These are phyloP conservation scores for Zygosaccharomyces pseudorouxii DNA, from an alignment of 805 yeast species.

Conservation along the genomic window DNA sequence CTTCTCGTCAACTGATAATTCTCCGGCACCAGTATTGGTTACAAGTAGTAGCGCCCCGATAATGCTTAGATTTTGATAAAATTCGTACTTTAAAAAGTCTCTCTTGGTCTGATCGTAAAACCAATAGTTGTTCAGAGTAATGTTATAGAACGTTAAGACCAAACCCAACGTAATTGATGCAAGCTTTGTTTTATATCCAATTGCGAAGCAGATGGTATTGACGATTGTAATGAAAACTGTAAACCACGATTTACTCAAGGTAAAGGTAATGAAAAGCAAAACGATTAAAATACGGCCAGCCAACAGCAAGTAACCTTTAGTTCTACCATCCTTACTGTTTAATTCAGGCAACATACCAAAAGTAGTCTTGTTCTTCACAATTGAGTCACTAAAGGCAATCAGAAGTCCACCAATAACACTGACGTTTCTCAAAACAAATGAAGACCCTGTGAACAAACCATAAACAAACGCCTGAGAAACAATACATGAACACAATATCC, in stretches of 20 bases:
- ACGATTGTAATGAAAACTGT: slow-evolving; percentile 59
- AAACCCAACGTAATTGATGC: slow-evolving; percentile 69
- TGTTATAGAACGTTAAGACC: slow-evolving; percentile 68
- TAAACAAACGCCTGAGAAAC: slow-evolving; percentile 80
- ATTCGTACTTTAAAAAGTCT: slow-evolving; percentile 87
- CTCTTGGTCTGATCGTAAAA: slow-evolving; percentile 61
- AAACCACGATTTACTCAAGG: slow-evolving; percentile 69
- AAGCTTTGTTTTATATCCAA: slow-evolving; percentile 90
- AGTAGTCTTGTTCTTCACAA: slow-evolving; percentile 67
- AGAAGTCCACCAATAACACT: slow-evolving; percentile 90
- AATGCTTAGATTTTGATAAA: slow-evolving; percentile 89
- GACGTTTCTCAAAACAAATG: slow-evolving; percentile 79
- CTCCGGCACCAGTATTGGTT: slow-evolving; percentile 96
- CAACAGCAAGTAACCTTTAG: slow-evolving; percentile 72
- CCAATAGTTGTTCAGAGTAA: slow-evolving; percentile 88
- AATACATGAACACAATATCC: slow-evolving; percentile 64
- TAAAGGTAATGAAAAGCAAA: slow-evolving; percentile 78
- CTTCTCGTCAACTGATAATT: slow-evolving; percentile 88
- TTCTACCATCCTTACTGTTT: slow-evolving; percentile 54
- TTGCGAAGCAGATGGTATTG: slow-evolving; percentile 73
- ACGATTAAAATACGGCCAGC: slow-evolving; percentile 87
- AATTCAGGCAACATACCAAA: slow-evolving; percentile 45
- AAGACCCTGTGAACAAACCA: slow-evolving; percentile 76
- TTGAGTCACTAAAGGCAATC: slow-evolving; percentile 79
- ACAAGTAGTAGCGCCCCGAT: slow-evolving; percentile 90